Base-by-base conservation (phyloP, 2,329 filamentous ascomycete genomes). In the Penicillium glabrum region DNA sequence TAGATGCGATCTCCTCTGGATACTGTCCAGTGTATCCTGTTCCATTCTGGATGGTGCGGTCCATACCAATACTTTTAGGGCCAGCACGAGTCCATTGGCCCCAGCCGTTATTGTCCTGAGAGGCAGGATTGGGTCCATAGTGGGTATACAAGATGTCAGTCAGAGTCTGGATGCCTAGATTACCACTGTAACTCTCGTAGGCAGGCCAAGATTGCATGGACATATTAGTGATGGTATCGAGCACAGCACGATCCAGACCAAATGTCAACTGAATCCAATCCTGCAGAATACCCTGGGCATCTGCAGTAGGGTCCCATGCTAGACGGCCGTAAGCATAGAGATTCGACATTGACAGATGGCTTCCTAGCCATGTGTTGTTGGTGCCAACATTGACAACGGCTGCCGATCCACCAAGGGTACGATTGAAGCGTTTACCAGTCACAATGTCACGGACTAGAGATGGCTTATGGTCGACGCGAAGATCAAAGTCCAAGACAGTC, bases 21-120 rank as follows among this genome's bases (percentile, higher is more conserved):
- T 90, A 91, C 64, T 89, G 86, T 0, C 86, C 86, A 0, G 87
- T 75, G 60, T 81, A 86, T 0, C 85, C 83, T 0, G 88, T 90
- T 10, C 88, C 88, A 53, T 88, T 90, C 56, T 73, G 77, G 0
- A 88, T 83, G 0, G 88, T 90, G 10, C 88, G 82, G 63, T 90
- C 88, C 87, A 90, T 90, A 1, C 88, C 88, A 53, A 90, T 84
- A 6, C 77, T 78, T 21, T 75, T 62, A 0, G 69, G 67, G 58
- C 89, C 84, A 1, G 87, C 87, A 4, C 88, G 82, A 1, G 87
- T 89, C 86, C 88, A 90, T 67, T 89, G 87, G 8, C 88, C 87
- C 85, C 85, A 90, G 2, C 82, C 81, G 62, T 89, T 90, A 63
- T 79, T 79, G 60, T 90, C 88, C 66, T 87, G 84, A 0, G 83